phyloP scores from a whole-genome alignment of 345 rosid genomes.

The Luvunga scandens region DNA sequence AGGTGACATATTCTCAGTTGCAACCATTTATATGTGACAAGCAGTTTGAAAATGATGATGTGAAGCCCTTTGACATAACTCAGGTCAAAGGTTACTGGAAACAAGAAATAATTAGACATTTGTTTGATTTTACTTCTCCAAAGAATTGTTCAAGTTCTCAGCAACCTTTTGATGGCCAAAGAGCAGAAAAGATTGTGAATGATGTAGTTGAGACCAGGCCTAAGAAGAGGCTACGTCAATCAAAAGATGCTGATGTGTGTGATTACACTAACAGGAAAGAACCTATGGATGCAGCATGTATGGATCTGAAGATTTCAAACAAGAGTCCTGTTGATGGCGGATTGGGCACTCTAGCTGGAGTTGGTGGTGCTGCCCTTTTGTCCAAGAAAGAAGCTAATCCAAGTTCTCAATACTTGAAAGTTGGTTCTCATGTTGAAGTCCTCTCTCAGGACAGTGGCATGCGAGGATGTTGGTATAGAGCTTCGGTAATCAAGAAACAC shows the following conservation, averaged over 20 bases:
- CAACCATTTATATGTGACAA: slow-evolving; percentile 62
- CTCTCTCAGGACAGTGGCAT: slow-evolving; percentile 83
- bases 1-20: slow-evolving; percentile 24
- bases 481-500: slow-evolving; percentile 51
- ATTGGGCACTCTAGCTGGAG: slow-evolving; percentile 10
- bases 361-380: slow-evolving; percentile 18
- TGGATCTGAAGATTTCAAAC: slow-evolving; percentile 12
- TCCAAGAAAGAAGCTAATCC: slow-evolving; percentile 16
- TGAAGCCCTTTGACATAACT: slow-evolving; percentile 66
- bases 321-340: slow-evolving; percentile 11
- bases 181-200: slow-evolving; percentile 21
- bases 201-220: slow-evolving; percentile 38
- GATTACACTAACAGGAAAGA: slow-evolving; percentile 18
- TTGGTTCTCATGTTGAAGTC: slow-evolving; percentile 70
- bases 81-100: slow-evolving; percentile 75
- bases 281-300: not conserved
- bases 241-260: slow-evolving; percentile 25
- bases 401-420: slow-evolving; percentile 26
- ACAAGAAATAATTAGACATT: slow-evolving; percentile 50
- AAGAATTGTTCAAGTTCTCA: slow-evolving; percentile 25
- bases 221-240: slow-evolving; percentile 42
- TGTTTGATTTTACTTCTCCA: slow-evolving; percentile 26
- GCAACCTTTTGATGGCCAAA: slow-evolving; percentile 16
- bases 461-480: slow-evolving; percentile 86
- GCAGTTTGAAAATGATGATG: slow-evolving; percentile 51